phyloP scores from a whole-genome alignment of 139 green algal genomes.

The Mychonastes homosphaera region DNA sequence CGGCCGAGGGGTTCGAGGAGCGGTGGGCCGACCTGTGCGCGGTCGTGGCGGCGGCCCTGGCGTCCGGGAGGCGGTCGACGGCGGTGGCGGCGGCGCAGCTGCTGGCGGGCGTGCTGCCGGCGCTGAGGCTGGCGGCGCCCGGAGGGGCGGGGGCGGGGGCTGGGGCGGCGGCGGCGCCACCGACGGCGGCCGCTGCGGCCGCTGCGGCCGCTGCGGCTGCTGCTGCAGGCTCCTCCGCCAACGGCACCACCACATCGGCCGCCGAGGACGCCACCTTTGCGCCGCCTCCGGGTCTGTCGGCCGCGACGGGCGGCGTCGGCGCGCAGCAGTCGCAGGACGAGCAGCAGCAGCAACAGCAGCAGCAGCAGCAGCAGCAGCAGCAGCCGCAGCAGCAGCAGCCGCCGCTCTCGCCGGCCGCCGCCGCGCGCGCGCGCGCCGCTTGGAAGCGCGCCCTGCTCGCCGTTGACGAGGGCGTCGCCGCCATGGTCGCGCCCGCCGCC shows the following conservation, averaged over 20 bases:
- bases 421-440: not conserved
- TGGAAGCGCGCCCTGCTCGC: constrained; percentile 43
- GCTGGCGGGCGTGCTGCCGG: constrained; percentile 22
- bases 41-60: constrained; percentile 17
- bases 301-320: too few relatives aligned
- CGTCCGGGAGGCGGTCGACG: constrained; percentile 15
- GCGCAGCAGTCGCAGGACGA: not conserved
- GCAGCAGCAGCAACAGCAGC: not conserved
- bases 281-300: not conserved
- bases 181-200: not conserved
- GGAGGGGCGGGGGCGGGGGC: not conserved
- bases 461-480: constrained; percentile 48
- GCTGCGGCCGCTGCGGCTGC: not conserved
- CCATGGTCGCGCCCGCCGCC: constrained; percentile 39
- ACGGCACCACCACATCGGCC: not conserved
- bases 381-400: not conserved
- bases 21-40: constrained; percentile 20
- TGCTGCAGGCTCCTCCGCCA: not conserved
- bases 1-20: constrained; percentile 41
- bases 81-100: constrained; percentile 25
- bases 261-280: not conserved
- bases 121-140: not conserved
- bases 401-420: not conserved
- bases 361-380: not conserved
- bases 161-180: not conserved